Evolutionary conservation across 345 rosid genomes (phyloP).

Genomic region (Euphorbia peplus): DNA sequence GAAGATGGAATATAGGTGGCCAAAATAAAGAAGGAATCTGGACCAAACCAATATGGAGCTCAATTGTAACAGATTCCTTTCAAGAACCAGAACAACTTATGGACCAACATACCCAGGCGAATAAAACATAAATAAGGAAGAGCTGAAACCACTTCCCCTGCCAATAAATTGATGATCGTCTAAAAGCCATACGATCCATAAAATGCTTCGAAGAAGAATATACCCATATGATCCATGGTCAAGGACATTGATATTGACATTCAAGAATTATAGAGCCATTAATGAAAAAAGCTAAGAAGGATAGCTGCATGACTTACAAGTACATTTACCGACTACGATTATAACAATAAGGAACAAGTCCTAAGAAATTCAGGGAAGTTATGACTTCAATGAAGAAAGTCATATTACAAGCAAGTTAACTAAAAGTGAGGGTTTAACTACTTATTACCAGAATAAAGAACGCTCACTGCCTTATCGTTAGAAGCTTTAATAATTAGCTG

Average conservation of each 20-base stretch:
- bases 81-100: not conserved
- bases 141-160: too few relatives aligned
- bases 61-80: too few relatives aligned
- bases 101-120: not conserved
- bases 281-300: too few relatives aligned
- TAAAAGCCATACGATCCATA: too few relatives aligned
- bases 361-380: not conserved
- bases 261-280: too few relatives aligned
- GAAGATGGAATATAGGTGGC: too few relatives aligned
- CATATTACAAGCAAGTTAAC: not conserved
- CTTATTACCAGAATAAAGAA: not conserved
- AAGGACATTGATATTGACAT: not conserved
- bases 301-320: not conserved
- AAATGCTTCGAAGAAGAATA: not conserved
- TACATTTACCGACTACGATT: not conserved
- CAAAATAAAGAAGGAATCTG: too few relatives aligned
- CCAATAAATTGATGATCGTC: too few relatives aligned
- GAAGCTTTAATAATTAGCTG: not conserved
- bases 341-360: too few relatives aligned
- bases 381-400: not conserved
- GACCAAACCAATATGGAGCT: too few relatives aligned
- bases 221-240: not conserved
- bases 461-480: too few relatives aligned
- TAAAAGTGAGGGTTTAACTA: not conserved
- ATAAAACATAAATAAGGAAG: too few relatives aligned